Evolutionary conservation across 306 rosid species (phyloP).

Genomic region (Ceratonia siliqua): DNA sequence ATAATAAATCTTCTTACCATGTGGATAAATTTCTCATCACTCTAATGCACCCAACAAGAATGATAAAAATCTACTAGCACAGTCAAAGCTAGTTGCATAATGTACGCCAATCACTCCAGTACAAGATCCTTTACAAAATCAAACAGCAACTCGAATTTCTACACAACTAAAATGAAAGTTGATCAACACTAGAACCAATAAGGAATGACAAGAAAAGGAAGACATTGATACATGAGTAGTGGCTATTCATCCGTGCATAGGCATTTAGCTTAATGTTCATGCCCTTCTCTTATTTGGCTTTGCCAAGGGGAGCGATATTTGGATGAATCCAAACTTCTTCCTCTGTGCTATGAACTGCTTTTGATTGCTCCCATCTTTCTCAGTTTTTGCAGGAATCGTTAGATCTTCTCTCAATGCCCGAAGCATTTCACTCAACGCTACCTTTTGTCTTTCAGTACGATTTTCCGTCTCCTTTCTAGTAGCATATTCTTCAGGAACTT

Average conservation of each 20-base stretch:
- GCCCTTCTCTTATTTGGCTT: slow-evolving; percentile 63
- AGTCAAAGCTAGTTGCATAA: slow-evolving; percentile 23
- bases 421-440: slow-evolving; percentile 89
- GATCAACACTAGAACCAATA: slow-evolving; percentile 29
- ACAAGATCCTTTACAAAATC: no score
- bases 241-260: slow-evolving; percentile 27
- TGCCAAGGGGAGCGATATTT: slow-evolving; percentile 70
- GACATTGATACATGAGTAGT: slow-evolving; percentile 7
- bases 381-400: slow-evolving; percentile 51
- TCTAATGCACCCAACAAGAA: slow-evolving; percentile 22
- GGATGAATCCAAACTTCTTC: slow-evolving; percentile 85
- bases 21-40: slow-evolving; percentile 25
- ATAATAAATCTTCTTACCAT: no score
- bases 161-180: no score
- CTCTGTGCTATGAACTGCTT: slow-evolving; percentile 56
- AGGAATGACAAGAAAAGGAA: slow-evolving; percentile 26
- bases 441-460: slow-evolving; percentile 57
- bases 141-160: no score
- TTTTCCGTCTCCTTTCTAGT: slow-evolving; percentile 46
- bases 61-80: slow-evolving; percentile 33
- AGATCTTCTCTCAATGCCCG: slow-evolving; percentile 65
- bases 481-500: slow-evolving; percentile 50
- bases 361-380: slow-evolving; percentile 52
- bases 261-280: slow-evolving; percentile 41
- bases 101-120: no score